Conservation (phyloP, 768 basidiomycete species). For the Leccinum variicolor region DNA sequence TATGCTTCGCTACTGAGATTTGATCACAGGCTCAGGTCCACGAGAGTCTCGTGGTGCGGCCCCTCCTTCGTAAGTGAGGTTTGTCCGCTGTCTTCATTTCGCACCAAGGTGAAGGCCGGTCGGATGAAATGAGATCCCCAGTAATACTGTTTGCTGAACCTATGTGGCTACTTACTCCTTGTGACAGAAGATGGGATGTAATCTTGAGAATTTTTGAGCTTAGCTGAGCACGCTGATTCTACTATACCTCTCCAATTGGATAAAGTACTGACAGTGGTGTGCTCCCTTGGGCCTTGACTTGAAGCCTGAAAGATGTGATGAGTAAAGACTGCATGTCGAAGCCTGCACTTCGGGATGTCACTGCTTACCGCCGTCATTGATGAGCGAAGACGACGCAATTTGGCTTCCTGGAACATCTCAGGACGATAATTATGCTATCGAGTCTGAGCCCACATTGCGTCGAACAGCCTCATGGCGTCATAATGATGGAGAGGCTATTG, state of each 20-base stretch:
- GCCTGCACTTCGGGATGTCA: too few species aligned
- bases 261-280: not conserved
- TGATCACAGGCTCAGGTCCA: conserved; percentile 16
- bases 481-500: too few species aligned
- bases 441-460: conserved; percentile 8
- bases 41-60: conserved; percentile 21
- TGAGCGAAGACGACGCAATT: conserved; percentile 14
- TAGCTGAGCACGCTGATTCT: not conserved
- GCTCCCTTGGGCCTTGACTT: not conserved
- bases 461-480: too few species aligned
- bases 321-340: not conserved
- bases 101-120: not conserved
- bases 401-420: conserved; percentile 22
- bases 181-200: not conserved
- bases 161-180: conserved; percentile 2
- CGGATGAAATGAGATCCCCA: not conserved
- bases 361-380: conserved; percentile 22
- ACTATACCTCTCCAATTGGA: not conserved
- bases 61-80: conserved; percentile 16
- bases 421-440: conserved; percentile 12
- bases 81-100: not conserved
- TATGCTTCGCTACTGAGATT: not conserved
- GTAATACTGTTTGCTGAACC: conserved; percentile 3
- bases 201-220: not conserved
- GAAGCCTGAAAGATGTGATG: not conserved